Evolutionary conservation across 2,329 filamentous ascomycete species (phyloP).

Genomic region (Phaeosphaeria sp.): DNA sequence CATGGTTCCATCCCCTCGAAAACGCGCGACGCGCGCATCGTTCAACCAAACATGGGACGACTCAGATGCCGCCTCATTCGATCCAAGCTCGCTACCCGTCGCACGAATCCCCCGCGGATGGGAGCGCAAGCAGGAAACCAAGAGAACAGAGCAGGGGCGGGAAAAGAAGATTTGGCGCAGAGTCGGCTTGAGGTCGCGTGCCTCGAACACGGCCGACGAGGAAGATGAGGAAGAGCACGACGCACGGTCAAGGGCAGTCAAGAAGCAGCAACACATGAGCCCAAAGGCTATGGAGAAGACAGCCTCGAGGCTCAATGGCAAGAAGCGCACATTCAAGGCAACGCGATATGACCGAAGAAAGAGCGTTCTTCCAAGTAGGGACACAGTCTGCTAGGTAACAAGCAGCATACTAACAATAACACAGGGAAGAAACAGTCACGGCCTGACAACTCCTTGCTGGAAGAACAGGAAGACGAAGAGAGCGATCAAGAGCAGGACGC

Average conservation of each 20-base stretch:
- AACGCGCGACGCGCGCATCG: constrained; percentile 27
- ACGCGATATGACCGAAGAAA: constrained; percentile 47
- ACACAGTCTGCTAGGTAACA: not conserved
- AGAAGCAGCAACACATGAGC: constrained; percentile 52
- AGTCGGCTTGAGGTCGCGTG: constrained; percentile 41
- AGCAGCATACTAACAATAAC: constrained; percentile 14
- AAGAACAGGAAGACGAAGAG: constrained; percentile 12
- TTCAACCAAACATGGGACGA: constrained; percentile 51
- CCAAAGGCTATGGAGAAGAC: constrained; percentile 39
- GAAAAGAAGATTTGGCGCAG: constrained; percentile 58
- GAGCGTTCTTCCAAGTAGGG: constrained; percentile 43
- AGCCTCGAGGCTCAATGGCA: constrained; percentile 22
- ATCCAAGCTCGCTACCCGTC: constrained; percentile 50
- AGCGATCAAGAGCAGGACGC: constrained; percentile 12
- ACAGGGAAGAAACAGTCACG: constrained; percentile 34
- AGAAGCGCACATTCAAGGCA: constrained; percentile 40
- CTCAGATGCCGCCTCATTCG: constrained; percentile 50
- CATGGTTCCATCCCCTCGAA: constrained; percentile 42
- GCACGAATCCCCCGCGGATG: constrained; percentile 55
- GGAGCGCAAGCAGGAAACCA: constrained; percentile 56
- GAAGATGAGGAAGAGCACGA: constrained; percentile 32
- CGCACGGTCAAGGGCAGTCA: constrained; percentile 52
- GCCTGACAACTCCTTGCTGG: constrained; percentile 2
- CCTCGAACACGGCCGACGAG: constrained; percentile 18
- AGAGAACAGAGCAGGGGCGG: constrained; percentile 43